Percentiles rank a stretch among this genome's conserved stretches.
These are phyloP conservation scores for Lactarius vividus DNA, from an alignment of 768 basidiomycete genomes.

Conservation along the genomic window DNA sequence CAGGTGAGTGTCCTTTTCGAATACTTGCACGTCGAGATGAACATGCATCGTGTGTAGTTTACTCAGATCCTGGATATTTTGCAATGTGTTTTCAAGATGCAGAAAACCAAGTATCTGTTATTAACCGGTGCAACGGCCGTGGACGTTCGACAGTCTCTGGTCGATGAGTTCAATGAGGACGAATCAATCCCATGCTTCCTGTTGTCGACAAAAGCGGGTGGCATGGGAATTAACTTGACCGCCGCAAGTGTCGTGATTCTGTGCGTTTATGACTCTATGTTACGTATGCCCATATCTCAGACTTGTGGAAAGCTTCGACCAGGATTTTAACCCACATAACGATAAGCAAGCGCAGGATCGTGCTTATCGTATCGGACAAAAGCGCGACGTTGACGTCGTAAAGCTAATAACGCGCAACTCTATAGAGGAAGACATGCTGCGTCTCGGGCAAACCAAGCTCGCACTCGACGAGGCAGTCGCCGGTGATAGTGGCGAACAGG, in stretches of 20 bases:
- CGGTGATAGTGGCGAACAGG: constrained; percentile 60
- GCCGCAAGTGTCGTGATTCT: constrained; percentile 95
- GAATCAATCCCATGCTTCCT: constrained; percentile 85
- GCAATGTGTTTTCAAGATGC: constrained; percentile 72
- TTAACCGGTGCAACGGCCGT: constrained; percentile 94
- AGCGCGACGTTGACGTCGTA: constrained; percentile 89
- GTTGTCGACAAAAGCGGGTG: constrained; percentile 89
- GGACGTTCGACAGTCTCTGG: constrained; percentile 87
- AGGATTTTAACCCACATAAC: constrained; percentile 98
- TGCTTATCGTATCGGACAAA: constrained; percentile 95
- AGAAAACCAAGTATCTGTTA: constrained; percentile 70
- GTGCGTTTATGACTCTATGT: constrained; percentile 40
- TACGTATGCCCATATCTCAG: constrained; percentile 20
- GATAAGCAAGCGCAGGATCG: constrained; percentile 97
- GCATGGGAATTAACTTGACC: constrained; percentile 95
- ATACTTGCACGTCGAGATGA: background rate
- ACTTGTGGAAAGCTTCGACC: constrained; percentile 68
- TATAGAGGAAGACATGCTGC: constrained; percentile 96
- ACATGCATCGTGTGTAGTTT: constrained; percentile 52
- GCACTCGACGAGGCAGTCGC: constrained; percentile 93
- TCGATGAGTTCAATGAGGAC: constrained; percentile 93
- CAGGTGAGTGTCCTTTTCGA: constrained; percentile 53
- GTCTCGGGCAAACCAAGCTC: constrained; percentile 85
- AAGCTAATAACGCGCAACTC: constrained; percentile 89
- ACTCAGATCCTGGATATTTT: constrained; percentile 95